Conservation (phyloP, 805 yeast genomes). For the Saturnispora zaruensis region DNA sequence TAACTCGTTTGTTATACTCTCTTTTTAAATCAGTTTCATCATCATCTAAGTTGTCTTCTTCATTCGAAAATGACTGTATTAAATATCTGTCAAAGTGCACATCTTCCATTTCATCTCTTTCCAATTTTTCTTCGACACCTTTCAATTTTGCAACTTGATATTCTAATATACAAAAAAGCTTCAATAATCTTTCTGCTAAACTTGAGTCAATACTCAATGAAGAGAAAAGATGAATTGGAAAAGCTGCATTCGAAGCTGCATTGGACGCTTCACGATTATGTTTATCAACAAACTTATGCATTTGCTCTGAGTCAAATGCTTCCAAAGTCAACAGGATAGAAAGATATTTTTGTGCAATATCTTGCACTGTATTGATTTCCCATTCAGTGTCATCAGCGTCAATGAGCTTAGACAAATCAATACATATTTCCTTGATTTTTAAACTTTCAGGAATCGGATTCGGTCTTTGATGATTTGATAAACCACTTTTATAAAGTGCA, state of each 20-base stretch:
- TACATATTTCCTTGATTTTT: not conserved
- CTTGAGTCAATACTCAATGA: not conserved
- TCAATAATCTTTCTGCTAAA: constrained; percentile 26
- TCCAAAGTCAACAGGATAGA: constrained; percentile 1
- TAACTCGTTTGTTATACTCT: not conserved
- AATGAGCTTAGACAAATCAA: not conserved
- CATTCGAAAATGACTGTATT: not conserved
- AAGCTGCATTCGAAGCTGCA: not conserved
- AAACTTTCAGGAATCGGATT: not conserved
- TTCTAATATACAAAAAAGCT: constrained; percentile 44
- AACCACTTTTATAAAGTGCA: not conserved
- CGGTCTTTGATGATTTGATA: not conserved
- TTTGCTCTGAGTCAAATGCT: constrained; percentile 2
- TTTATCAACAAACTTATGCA: not conserved
- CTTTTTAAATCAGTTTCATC: constrained; percentile 10
- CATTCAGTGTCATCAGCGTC: not conserved
- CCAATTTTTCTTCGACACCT: constrained; percentile 31
- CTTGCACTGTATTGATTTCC: not conserved
- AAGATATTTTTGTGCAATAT: not conserved
- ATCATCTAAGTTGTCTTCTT: not conserved
- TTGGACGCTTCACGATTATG: not conserved
- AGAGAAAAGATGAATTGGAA: not conserved
- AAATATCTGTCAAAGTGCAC: constrained; percentile 21
- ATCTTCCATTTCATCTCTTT: constrained; percentile 45
- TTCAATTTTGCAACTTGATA: constrained; percentile 32